Evolutionary conservation across 768 basidiomycete genomes (phyloP).

Genomic region (Serendipita sp.): DNA sequence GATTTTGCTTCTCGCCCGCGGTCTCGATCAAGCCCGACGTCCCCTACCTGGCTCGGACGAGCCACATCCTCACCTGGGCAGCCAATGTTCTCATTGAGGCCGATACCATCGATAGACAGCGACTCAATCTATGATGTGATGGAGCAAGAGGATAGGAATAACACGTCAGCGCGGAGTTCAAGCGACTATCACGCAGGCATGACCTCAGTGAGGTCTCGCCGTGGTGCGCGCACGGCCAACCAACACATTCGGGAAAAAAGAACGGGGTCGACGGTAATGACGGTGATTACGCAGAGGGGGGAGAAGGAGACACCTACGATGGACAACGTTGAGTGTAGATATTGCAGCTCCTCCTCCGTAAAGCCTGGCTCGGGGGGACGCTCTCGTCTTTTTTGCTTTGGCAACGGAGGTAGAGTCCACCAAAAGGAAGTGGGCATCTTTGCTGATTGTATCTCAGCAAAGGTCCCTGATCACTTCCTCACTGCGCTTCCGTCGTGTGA

Average conservation of each 20-base stretch:
- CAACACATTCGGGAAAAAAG: neutral
- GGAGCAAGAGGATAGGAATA: neutral
- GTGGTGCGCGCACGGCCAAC: no score
- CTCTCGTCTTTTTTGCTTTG: conserved; percentile 3
- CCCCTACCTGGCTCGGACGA: neutral
- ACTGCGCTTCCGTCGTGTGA: no score
- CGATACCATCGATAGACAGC: neutral
- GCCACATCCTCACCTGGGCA: neutral
- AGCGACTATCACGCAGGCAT: neutral
- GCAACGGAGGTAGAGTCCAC: neutral
- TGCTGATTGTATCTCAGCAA: neutral
- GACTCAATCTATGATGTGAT: conserved; percentile 3
- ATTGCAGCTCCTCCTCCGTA: conserved; percentile 3
- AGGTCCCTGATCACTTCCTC: no score
- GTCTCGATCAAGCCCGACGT: no score
- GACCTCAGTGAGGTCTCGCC: neutral
- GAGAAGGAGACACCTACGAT: neutral
- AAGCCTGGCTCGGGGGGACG: conserved; percentile 1
- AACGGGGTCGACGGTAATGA: neutral
- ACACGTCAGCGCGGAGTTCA: neutral
- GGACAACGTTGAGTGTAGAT: neutral
- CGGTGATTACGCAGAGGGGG: neutral
- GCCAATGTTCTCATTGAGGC: neutral
- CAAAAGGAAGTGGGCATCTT: neutral
- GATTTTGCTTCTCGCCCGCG: no score